Evolutionary conservation across 2,329 filamentous ascomycete genomes (phyloP).

Genomic region (Cadophora sp.): DNA sequence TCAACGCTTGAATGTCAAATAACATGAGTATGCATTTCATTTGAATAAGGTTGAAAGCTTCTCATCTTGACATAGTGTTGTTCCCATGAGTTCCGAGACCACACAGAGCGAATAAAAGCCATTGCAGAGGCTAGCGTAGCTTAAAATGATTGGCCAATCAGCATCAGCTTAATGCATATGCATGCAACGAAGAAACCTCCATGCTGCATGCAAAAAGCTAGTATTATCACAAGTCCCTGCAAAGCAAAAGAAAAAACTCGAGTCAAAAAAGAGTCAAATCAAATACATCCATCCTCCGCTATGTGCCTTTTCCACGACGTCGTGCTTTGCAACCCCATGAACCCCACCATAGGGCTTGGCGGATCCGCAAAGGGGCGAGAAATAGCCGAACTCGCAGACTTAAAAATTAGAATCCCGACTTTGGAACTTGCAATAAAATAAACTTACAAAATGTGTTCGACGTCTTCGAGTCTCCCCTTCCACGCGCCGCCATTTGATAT

Average conservation of each 20-base stretch:
- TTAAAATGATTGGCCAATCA: conserved; percentile 24
- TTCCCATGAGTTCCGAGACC: no score
- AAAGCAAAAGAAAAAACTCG: not conserved
- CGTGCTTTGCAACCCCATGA: not conserved
- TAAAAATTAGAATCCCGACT: conserved; percentile 14
- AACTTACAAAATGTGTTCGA: conserved; percentile 32
- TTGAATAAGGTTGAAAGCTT: no score
- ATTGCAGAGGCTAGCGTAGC: not conserved
- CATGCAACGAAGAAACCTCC: not conserved
- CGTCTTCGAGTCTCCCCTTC: conserved; percentile 14
- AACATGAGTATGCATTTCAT: no score
- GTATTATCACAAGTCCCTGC: no score
- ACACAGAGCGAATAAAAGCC: not conserved
- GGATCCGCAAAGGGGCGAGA: conserved; percentile 10
- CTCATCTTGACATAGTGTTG: no score
- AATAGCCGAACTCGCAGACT: conserved; percentile 28
- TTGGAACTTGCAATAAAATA: conserved; percentile 19
- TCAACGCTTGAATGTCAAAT: no score
- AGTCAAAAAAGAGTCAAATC: not conserved
- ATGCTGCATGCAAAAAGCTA: no score
- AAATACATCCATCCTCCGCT: not conserved
- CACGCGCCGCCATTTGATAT: conserved; percentile 2
- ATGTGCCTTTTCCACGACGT: not conserved
- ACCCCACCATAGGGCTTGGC: conserved; percentile 1
- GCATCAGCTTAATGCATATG: conserved; percentile 12